phyloP scores from a whole-genome alignment of 1,139 yeast species.

The Kurtzmaniella quercitrusa region DNA sequence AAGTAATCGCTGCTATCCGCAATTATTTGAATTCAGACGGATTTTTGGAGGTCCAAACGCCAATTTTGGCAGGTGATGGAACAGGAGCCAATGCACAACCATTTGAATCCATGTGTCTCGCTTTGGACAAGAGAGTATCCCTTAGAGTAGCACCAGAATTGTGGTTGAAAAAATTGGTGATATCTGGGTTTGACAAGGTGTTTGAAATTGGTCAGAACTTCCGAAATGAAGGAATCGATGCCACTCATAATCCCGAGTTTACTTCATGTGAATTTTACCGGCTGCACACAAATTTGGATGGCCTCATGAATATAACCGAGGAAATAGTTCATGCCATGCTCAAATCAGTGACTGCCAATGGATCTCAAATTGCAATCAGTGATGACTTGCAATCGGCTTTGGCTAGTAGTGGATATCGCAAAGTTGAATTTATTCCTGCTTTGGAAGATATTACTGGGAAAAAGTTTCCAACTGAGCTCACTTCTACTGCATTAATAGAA shows the following conservation, averaged over 20 bases:
- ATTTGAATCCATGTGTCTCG: slow-evolving; percentile 56
- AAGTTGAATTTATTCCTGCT: slow-evolving; percentile 59
- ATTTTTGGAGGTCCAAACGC: slow-evolving; percentile 86
- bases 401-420: slow-evolving; percentile 19
- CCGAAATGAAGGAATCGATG: slow-evolving; percentile 89
- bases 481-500: slow-evolving; percentile 31
- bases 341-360: slow-evolving; percentile 3
- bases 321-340: slow-evolving; percentile 41
- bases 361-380: slow-evolving; percentile 5
- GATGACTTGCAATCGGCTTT: slow-evolving; percentile 10
- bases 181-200: slow-evolving; percentile 80
- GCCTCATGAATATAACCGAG: slow-evolving; percentile 65
- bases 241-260: slow-evolving; percentile 94
- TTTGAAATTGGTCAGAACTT: slow-evolving; percentile 85
- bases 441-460: slow-evolving; percentile 44
- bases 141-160: slow-evolving; percentile 91
- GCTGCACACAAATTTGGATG: slow-evolving; percentile 66
- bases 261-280: slow-evolving; percentile 92
- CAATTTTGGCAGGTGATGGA: slow-evolving; percentile 64
- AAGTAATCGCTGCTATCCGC: slow-evolving; percentile 49
- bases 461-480: slow-evolving; percentile 35
- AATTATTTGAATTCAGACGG: slow-evolving; percentile 15
- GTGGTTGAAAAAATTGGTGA: slow-evolving; percentile 80
- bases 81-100: slow-evolving; percentile 94
- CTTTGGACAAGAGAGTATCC: slow-evolving; percentile 30